phyloP scores from a whole-genome alignment of 116 monocot genomes.

The Posidonia oceanica region DNA sequence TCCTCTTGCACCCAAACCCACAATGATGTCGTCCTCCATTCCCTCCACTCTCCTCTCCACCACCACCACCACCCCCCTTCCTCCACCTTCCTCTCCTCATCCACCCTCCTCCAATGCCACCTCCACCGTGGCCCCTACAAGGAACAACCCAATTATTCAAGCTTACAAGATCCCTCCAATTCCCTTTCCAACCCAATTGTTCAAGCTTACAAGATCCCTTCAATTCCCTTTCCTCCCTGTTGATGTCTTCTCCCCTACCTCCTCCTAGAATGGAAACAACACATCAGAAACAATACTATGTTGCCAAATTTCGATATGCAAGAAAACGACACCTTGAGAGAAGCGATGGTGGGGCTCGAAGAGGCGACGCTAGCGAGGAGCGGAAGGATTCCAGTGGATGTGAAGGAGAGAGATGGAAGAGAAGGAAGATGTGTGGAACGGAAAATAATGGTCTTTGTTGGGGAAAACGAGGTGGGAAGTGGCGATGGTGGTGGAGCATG shows the following conservation, averaged over 20 bases:
- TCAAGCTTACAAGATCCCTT: no score
- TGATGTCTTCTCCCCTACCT: neutral
- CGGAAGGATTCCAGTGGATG: neutral
- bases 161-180: constrained; percentile 44
- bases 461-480: neutral
- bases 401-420: neutral
- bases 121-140: no score
- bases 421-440: neutral
- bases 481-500: neutral
- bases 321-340: neutral
- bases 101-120: no score
- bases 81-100: no score
- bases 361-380: neutral
- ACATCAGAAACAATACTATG: neutral
- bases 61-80: no score
- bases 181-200: no score
- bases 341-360: neutral
- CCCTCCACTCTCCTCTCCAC: no score
- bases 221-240: constrained; percentile 24
- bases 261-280: neutral
- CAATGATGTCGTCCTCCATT: no score
- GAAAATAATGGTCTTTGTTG: neutral
- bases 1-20: no score
- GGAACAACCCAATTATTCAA: constrained; percentile 82
- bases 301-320: no score